These are phyloP conservation scores for Sordaria brevicollis DNA, from an alignment of 495 filamentous ascomycete genomes.

Conservation along the genomic window DNA sequence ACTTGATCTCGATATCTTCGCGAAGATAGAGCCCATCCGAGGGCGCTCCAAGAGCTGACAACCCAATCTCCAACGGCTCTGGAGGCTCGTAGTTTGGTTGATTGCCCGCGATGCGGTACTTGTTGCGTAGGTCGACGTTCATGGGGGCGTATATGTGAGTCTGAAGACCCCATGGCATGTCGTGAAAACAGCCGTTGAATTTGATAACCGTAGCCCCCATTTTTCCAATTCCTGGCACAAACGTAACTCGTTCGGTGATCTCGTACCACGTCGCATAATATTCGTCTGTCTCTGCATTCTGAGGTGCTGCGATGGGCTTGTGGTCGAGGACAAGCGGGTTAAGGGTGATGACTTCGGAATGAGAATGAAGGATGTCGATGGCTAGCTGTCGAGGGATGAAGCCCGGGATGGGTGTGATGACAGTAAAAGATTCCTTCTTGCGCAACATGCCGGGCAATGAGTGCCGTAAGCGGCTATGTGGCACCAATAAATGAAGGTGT, in stretches of 20 bases:
- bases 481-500: neutral
- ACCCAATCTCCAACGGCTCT: conserved; percentile 46
- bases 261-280: conserved; percentile 65
- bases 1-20: conserved; percentile 65
- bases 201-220: conserved; percentile 51
- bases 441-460: conserved; percentile 27
- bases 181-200: conserved; percentile 69
- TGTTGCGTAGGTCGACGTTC: conserved; percentile 40
- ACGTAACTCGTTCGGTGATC: conserved; percentile 51
- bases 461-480: neutral
- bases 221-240: conserved; percentile 51
- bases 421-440: conserved; percentile 38
- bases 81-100: conserved; percentile 50
- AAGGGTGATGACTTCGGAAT: conserved; percentile 62
- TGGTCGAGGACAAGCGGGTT: conserved; percentile 65
- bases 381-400: conserved; percentile 39
- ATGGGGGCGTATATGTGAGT: conserved; percentile 65
- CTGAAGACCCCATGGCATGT: conserved; percentile 57
- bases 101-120: conserved; percentile 47
- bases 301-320: conserved; percentile 51
- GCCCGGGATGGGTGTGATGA: conserved; percentile 38
- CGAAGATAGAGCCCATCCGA: conserved; percentile 60
- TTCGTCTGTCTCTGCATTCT: conserved; percentile 55
- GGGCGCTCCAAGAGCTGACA: conserved; percentile 39
- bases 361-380: conserved; percentile 40